A percentile compares a stretch with the other conserved stretches of the same genome.
phyloP scores from a whole-genome alignment of 2,329 filamentous ascomycete genomes.

The Colletotrichum noveboracense region DNA sequence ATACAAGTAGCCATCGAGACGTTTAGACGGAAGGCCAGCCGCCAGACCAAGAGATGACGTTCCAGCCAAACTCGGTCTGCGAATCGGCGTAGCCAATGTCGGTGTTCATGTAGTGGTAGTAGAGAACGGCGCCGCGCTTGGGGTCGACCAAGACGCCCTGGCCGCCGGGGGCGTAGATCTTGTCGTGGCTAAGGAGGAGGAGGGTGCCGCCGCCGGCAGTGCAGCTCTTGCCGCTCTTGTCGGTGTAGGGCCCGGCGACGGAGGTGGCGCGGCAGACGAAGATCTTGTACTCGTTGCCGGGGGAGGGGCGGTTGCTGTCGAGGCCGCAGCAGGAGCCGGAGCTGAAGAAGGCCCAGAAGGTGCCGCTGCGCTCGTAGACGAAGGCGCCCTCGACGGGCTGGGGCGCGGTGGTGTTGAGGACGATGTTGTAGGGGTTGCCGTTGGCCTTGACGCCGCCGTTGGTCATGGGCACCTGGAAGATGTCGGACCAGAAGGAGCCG shows the following conservation, averaged over 20 bases:
- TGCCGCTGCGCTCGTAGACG: conserved; percentile 58
- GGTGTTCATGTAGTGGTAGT: conserved; percentile 42
- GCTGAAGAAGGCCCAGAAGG: conserved; percentile 71
- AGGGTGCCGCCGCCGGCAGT: conserved; percentile 65
- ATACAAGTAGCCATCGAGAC: too few species aligned
- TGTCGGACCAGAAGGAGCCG: conserved; percentile 71
- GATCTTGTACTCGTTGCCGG: conserved; percentile 70
- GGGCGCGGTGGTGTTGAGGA: conserved; percentile 54
- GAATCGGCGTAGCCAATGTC: conserved; percentile 37
- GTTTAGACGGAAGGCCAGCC: conserved; percentile 49
- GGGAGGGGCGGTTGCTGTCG: conserved; percentile 52
- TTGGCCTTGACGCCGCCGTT: conserved; percentile 33
- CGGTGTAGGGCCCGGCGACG: conserved; percentile 60
- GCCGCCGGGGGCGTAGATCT: conserved; percentile 69
- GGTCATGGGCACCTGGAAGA: conserved; percentile 63
- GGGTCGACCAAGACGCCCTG: conserved; percentile 49
- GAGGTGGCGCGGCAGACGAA: conserved; percentile 64
- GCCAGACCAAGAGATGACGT: conserved; percentile 51
- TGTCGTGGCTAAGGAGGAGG: conserved; percentile 64
- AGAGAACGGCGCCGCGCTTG: conserved; percentile 44
- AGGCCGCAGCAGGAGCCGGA: conserved; percentile 68
- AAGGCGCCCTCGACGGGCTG: conserved; percentile 63
- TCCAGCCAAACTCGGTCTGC: conserved; percentile 58
- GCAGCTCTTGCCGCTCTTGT: conserved; percentile 58
- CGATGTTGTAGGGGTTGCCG: conserved; percentile 46